phyloP scores from a whole-genome alignment of 2,329 filamentous ascomycete species.

The Diaporthe ampelina region DNA sequence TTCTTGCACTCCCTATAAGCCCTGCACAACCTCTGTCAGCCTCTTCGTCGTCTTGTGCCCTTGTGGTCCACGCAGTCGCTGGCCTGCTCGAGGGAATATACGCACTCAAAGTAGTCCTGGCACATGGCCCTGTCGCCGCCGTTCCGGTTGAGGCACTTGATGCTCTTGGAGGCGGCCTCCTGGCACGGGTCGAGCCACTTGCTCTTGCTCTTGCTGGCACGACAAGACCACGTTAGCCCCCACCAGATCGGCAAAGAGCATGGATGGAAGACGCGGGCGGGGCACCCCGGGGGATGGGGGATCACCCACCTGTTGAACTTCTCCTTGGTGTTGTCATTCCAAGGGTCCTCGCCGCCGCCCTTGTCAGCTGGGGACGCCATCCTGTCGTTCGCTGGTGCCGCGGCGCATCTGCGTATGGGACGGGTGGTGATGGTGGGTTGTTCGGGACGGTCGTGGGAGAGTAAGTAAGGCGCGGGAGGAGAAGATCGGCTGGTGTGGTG shows the following conservation, averaged over 20 bases:
- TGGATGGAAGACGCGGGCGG: too few species aligned
- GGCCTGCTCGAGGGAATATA: too few species aligned
- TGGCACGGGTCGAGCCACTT: constrained; percentile 97
- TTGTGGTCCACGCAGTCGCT: too few species aligned
- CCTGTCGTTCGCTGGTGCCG: constrained; percentile 25
- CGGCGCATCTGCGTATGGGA: constrained; percentile 30
- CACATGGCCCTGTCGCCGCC: constrained; percentile 91
- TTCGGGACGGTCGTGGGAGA: too few species aligned
- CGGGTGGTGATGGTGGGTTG: too few species aligned
- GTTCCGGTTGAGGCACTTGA: constrained; percentile 91
- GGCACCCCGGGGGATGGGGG: not conserved
- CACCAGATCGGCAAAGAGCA: not conserved
- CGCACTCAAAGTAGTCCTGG: constrained; percentile 94
- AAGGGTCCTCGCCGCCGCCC: constrained; percentile 58
- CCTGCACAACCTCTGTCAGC: constrained; percentile 59
- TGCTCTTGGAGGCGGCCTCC: constrained; percentile 87
- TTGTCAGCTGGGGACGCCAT: constrained; percentile 40
- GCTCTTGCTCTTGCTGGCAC: constrained; percentile 83
- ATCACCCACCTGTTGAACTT: constrained; percentile 74
- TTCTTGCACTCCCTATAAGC: constrained; percentile 97
- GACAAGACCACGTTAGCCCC: not conserved
- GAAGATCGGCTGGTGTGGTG: constrained; percentile 9
- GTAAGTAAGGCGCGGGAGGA: too few species aligned
- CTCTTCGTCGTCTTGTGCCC: too few species aligned
- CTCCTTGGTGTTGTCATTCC: constrained; percentile 70